Base-by-base conservation (phyloP, 768 basidiomycete genomes). In the Austroboletus festivus region DNA sequence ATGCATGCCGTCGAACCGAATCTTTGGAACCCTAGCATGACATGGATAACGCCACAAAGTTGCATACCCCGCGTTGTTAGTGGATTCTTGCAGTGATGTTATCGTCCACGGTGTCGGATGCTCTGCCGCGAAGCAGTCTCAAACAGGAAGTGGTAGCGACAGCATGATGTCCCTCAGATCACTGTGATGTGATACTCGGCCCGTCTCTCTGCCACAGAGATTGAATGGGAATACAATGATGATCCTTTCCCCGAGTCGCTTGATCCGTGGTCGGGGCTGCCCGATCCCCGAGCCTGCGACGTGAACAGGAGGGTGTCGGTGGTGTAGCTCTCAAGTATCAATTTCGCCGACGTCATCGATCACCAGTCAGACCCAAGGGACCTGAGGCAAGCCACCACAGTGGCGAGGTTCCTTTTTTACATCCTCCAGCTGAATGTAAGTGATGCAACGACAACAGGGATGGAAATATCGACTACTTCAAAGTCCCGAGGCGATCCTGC, bases 111-210 rank as follows among this genome's bases (percentile, higher is more conserved):
- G 22, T 42, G 20, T 28, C 4, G 28, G 15, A 22, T 37, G 19
- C 34, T 19, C 33, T 49, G 42, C 55, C 24, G 50, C 47, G 55
- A 53, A 57, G 55, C 26, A 5, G 20, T 19, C 51, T 39, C 7
- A 21, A 57, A 52, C 31, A 42, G 55, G 56, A 34, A 57, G 28
- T 35, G 19, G n/a, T 21, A 45, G 44, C 43, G 40, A 37, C 40
- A 46, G 50, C 31, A n/a, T 20, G n/a, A 51, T n/a, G n/a, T 26
- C 10, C n/a, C 26, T 28, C 26, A 28, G 26, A 28, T 28, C 28
- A 34, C 21, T 26, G 8, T 40, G 38, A 42, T 41, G 26, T 41
- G 42, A 40, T 41, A 34, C 31, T 23, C 38, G 34, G 30, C 20
- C 34, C 23, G 12, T 52, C 37, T 26, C 12, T n/a, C n/a, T 44